These are phyloP conservation scores for Tricholoma sp. DNA, from an alignment of 768 basidiomycete genomes.

Conservation along the genomic window DNA sequence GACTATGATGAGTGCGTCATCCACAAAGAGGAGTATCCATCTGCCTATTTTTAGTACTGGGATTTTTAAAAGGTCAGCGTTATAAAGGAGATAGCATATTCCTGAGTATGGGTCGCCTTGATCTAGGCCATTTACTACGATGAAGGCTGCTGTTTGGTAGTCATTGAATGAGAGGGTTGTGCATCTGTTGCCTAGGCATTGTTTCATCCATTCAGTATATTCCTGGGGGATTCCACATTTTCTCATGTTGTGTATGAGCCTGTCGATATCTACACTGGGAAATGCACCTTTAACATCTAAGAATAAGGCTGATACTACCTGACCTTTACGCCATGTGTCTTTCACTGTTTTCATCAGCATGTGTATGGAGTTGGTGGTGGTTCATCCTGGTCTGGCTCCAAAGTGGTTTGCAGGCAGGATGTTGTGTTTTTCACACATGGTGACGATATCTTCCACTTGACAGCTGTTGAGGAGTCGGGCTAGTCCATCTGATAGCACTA, in stretches of 20 bases:
- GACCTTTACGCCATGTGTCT: constrained; percentile 15
- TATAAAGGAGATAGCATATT: background rate
- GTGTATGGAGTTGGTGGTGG: constrained; percentile 25
- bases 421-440: background rate
- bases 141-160: too few relatives aligned
- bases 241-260: background rate
- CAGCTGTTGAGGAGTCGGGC: too few relatives aligned
- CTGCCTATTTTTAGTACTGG: background rate
- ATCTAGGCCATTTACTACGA: background rate
- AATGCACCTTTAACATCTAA: background rate
- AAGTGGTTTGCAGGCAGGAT: too few relatives aligned
- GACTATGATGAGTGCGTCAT: too few relatives aligned
- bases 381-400: constrained; percentile 16
- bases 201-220: background rate
- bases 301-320: background rate
- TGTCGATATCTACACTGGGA: background rate
- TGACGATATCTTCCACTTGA: too few relatives aligned
- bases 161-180: too few relatives aligned
- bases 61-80: background rate
- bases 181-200: too few relatives aligned
- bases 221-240: background rate
- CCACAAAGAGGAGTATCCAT: too few relatives aligned
- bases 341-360: constrained; percentile 15
- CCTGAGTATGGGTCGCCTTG: background rate
- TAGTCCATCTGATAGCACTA: background rate